Evolutionary conservation across 176 grass and related monocot genomes (phyloP).

Genomic region (Guadua angustifolia): DNA sequence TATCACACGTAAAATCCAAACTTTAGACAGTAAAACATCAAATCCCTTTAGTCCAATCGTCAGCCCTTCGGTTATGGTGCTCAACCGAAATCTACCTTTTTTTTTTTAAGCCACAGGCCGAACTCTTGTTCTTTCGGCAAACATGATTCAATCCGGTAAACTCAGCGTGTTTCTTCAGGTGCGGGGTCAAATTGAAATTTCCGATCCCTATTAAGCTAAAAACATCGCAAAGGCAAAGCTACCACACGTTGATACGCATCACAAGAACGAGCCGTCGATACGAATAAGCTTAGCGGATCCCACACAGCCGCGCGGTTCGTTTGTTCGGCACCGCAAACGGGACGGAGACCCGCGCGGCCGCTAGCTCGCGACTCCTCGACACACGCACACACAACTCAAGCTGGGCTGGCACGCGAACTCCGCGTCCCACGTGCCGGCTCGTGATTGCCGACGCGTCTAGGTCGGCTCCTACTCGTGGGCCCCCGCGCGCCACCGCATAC

Average conservation of each 20-base stretch:
- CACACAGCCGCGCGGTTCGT: neutral
- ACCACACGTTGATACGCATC: no score
- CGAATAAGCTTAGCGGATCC: neutral
- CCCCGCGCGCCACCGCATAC: constrained; percentile 24
- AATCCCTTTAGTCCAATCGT: no score
- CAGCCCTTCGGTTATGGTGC: no score
- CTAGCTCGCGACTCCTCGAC: neutral
- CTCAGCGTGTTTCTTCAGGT: neutral
- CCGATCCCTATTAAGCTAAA: neutral
- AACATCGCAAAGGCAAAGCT: no score
- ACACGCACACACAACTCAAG: neutral
- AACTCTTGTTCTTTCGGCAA: neutral
- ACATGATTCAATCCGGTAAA: neutral
- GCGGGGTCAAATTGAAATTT: neutral
- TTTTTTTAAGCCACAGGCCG: no score
- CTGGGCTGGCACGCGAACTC: constrained; percentile 34
- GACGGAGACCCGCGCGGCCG: neutral
- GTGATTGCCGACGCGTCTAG: constrained; percentile 35
- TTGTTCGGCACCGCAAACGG: neutral
- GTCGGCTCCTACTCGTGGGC: constrained; percentile 46
- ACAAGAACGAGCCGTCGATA: no score
- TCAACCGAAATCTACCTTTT: no score
- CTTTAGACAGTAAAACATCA: no score
- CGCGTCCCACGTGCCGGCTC: constrained; percentile 37
- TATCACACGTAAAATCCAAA: no score